Base-by-base conservation (phyloP, 306 rosid species). In the Citrullus mucosospermus region DNA sequence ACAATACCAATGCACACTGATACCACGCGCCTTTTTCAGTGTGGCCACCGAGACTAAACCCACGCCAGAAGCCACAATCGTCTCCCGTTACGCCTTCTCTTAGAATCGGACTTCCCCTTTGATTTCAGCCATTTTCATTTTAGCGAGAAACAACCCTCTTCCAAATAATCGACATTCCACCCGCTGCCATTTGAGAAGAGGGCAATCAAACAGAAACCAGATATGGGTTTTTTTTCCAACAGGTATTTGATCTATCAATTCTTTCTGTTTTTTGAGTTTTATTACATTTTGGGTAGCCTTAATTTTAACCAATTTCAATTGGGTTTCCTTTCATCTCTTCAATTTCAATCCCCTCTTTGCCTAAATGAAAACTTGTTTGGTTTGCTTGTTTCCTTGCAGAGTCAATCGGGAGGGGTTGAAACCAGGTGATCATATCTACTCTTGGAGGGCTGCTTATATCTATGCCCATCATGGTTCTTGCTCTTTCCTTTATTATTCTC, bases 351-450 rank as follows among this genome's bases (percentile, higher is more conserved):
- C 54, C 15, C 14, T 59, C 60, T 77, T 78, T 20, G 7, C 46
- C 2, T 22, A 7, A 46, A 41, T 9, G 13, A 32, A 48, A 32
- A 30, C 4, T 43, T 54, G 30, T 46, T 57, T 78, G 73, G 3
- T 53, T 53, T 53, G 58, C 32, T 60, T 25, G 28, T 25, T 25
- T 25, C 28, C 28, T 25, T 78, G 79, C 88, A 92, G 98, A 54
- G 88, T 92, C 30, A 65, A 69, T 28, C 85, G 82, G 79, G 90
- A 81, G 83, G 82, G 88, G 61, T 82, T 94, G 79, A 89, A 92
- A 69, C 89, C 90, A 2, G 97, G 98, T 81, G 97, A 94, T 92
- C 98, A 94, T 81, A 86, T 94, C 75, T 94, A 94, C 85, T 88
- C 93, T 69, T 94, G 95, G 96, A 92, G 98, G 82, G 62, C 87